Evolutionary conservation across 148 eudicot species (phyloP), one percentile per base, ranked within the genome.

Genomic region (Silene latifolia): DNA sequence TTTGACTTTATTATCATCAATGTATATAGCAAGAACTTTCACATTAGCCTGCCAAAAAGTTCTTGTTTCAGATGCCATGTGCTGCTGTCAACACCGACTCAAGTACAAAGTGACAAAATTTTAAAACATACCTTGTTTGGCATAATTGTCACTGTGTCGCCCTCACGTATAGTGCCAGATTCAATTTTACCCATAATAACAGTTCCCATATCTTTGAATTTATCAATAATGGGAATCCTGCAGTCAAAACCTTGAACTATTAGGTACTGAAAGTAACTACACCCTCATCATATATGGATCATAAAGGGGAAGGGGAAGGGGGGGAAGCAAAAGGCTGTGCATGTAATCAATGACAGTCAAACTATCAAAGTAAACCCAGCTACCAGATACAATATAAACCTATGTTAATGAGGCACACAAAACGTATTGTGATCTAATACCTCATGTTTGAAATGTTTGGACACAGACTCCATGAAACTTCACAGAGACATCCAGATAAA

Each of bases 161-260:
- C 99, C 82, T 92, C 99, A 6, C 84, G 78, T 27, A 95, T 69
- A 67, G 86, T 88, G 21, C 99, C 99, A 82, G 99, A 92, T 76
- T 95, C 97, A 20, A 89, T 83, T 84, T 95, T 95, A 15, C 99
- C 98, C 99, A 92, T 95, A 39, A 90, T 88, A 78, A 92, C 96
- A 68, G 94, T 92, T 68, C 97, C 97, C 94, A 92, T 82, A 73
- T 92, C 96, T 84, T 95, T 95, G 63, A 92, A 95, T 82, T 89
- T 92, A 82, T 90, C 97, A 51, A 88, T 86, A 56, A 95, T 82
- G 59, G 98, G 96, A 87, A 95, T 74, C 81, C 98, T 92, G 73
- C 83, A 83, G 64, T 32, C 18, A 6, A 58, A 71, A n/a, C 1
- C 5, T 2, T 6, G 20, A 8, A 19, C 48, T 8, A 63, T 74